These are phyloP conservation scores for Neocucurbitaria cava DNA, from an alignment of 2,329 filamentous ascomycete genomes.

Conservation along the genomic window DNA sequence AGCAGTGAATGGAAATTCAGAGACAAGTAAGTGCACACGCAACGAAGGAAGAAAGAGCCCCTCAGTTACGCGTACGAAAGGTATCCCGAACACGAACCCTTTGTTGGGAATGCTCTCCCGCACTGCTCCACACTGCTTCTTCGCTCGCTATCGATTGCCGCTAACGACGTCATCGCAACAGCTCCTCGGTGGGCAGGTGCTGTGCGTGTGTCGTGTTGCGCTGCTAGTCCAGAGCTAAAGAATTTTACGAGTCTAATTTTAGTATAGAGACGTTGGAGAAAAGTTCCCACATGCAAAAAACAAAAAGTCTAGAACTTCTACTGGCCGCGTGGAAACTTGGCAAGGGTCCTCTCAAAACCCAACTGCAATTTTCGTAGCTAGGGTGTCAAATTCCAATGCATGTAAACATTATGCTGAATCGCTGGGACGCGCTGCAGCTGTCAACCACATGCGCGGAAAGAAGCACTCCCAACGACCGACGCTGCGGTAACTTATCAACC, in stretches of 20 bases:
- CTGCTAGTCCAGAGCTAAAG: not conserved
- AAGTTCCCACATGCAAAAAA: too few species aligned
- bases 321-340: not conserved
- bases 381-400: not conserved
- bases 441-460: too few species aligned
- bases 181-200: not conserved
- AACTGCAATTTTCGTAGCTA: too few species aligned
- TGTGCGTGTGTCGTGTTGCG: not conserved
- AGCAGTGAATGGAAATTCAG: too few species aligned
- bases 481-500: too few species aligned
- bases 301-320: not conserved
- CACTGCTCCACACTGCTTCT: constrained; percentile 5
- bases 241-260: not conserved
- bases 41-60: too few species aligned
- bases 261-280: not conserved
- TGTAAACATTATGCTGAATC: not conserved
- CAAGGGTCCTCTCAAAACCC: too few species aligned
- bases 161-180: constrained; percentile 16
- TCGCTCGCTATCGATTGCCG: constrained; percentile 11
- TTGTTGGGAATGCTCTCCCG: constrained; percentile 21
- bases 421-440: too few species aligned
- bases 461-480: too few species aligned
- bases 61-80: constrained; percentile 14
- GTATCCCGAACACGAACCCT: constrained; percentile 14
- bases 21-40: constrained; percentile 1